A percentile compares a stretch with the other conserved stretches of the same genome.
Evolutionary conservation across 2,329 filamentous ascomycete species (phyloP).

Genomic region (Xylariaceae sp.): DNA sequence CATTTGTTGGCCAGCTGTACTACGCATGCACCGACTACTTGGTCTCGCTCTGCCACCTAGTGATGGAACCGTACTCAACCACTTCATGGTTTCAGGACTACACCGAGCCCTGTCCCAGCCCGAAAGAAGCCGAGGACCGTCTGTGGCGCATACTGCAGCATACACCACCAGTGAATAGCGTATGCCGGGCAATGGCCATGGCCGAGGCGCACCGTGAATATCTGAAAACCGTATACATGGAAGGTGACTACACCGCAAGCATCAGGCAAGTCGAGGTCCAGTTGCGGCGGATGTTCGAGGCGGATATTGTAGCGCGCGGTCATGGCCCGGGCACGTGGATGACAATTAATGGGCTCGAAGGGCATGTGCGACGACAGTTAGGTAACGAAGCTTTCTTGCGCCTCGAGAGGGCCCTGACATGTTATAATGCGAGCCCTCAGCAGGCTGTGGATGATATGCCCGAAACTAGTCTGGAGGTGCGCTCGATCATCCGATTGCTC

Average conservation of each 20-base stretch:
- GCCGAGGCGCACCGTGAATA: slow-evolving; percentile 25
- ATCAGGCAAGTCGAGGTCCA: slow-evolving; percentile 7
- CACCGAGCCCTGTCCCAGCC: slow-evolving; percentile 2
- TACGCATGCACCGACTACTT: slow-evolving; percentile 29
- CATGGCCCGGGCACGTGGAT: slow-evolving; percentile 22
- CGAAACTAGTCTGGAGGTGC: not conserved
- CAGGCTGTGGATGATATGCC: not conserved
- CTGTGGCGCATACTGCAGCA: slow-evolving; percentile 18
- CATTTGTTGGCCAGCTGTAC: slow-evolving; percentile 29
- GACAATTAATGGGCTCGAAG: slow-evolving; percentile 21
- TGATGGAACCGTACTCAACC: slow-evolving; percentile 9
- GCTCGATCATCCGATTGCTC: slow-evolving; percentile 11
- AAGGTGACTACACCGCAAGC: slow-evolving; percentile 14
- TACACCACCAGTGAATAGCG: slow-evolving; percentile 19
- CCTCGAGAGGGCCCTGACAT: slow-evolving; percentile 13
- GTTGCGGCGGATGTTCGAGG: slow-evolving; percentile 16
- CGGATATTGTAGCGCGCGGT: slow-evolving; percentile 16
- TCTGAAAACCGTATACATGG: slow-evolving; percentile 21
- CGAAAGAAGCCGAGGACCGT: slow-evolving; percentile 15
- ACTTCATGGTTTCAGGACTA: slow-evolving; percentile 11
- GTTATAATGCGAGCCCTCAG: not conserved
- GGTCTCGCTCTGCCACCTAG: slow-evolving; percentile 17
- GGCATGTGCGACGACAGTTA: slow-evolving; percentile 20
- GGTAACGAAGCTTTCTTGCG: slow-evolving; percentile 18
- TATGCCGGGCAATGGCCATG: slow-evolving; percentile 23